Percentiles rank a stretch among this genome's conserved stretches.
These are phyloP conservation scores for Vaccinium corymbosum DNA, from an alignment of 148 eudicot species.

Conservation along the genomic window DNA sequence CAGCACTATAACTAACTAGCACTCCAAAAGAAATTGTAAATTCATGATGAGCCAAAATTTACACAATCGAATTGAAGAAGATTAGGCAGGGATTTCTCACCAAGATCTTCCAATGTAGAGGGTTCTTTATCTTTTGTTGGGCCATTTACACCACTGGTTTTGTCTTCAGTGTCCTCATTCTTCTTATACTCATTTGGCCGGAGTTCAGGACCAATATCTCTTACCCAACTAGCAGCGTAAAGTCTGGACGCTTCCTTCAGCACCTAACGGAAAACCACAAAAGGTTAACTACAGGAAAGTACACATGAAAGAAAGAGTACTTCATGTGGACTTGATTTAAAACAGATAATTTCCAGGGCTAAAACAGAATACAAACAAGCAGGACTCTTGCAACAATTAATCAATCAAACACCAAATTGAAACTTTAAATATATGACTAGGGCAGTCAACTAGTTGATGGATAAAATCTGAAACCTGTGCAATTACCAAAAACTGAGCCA, in stretches of 20 bases:
- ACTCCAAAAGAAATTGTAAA: background rate
- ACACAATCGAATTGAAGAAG: background rate
- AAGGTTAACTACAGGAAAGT: background rate
- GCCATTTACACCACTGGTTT: slow-evolving; percentile 29
- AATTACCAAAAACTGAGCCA: background rate
- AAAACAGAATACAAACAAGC: background rate
- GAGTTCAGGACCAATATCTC: slow-evolving; percentile 95
- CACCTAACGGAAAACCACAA: slow-evolving; percentile 39
- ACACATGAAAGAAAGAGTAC: background rate
- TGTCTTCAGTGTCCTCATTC: slow-evolving; percentile 33
- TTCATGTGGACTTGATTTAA: background rate
- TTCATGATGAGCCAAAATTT: background rate
- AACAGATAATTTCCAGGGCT: background rate
- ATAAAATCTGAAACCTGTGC: background rate
- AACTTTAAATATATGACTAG: background rate
- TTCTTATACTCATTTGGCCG: slow-evolving; percentile 68
- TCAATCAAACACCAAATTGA: background rate
- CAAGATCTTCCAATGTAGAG: slow-evolving; percentile 84
- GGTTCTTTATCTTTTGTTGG: slow-evolving; percentile 48
- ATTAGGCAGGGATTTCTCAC: slow-evolving; percentile 20
- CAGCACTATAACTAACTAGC: background rate
- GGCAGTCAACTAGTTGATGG: background rate
- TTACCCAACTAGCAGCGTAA: slow-evolving; percentile 85
- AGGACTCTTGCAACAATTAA: background rate
- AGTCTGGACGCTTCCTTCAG: slow-evolving; percentile 78